phyloP scores from a whole-genome alignment of 192 early-diverging fungal genomes.

The Coemansia sp. region DNA sequence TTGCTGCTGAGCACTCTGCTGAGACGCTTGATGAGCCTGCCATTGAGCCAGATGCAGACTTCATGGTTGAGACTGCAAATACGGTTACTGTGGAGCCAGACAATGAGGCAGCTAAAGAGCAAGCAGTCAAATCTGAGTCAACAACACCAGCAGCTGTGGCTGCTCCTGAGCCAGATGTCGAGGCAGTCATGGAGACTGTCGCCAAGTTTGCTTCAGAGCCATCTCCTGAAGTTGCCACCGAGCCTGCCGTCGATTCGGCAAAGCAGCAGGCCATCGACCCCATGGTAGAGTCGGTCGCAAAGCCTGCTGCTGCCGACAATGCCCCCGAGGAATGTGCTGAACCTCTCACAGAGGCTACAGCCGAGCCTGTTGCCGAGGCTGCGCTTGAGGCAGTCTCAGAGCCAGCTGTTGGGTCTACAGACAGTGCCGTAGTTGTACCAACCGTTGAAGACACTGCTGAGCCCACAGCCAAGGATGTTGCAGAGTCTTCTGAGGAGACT shows the following conservation, averaged over 20 bases:
- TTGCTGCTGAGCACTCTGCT: not conserved
- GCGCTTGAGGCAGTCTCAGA: not conserved
- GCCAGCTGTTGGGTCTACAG: too few species aligned
- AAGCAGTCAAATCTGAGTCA: too few species aligned
- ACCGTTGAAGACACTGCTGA: too few species aligned
- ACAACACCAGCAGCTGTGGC: too few species aligned
- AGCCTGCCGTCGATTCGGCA: not conserved
- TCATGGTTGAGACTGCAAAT: not conserved
- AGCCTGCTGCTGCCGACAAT: not conserved
- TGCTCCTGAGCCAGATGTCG: too few species aligned
- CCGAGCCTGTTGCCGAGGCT: conserved; percentile 7
- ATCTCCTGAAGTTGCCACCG: not conserved
- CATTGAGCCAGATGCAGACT: not conserved
- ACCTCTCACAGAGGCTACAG: not conserved
- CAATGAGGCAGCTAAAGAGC: too few species aligned
- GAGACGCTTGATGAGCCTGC: not conserved
- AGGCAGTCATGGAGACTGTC: too few species aligned
- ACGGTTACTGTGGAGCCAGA: conserved; percentile 8
- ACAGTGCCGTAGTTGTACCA: too few species aligned
- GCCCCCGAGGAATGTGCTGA: too few species aligned
- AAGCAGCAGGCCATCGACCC: too few species aligned
- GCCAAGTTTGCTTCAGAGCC: not conserved
- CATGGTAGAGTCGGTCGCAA: not conserved
- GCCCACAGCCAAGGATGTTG: too few species aligned
- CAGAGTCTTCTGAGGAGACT: too few species aligned